These are phyloP conservation scores for Chrysoporthe puriensis DNA, from an alignment of 2,329 filamentous ascomycete species.

Conservation along the genomic window DNA sequence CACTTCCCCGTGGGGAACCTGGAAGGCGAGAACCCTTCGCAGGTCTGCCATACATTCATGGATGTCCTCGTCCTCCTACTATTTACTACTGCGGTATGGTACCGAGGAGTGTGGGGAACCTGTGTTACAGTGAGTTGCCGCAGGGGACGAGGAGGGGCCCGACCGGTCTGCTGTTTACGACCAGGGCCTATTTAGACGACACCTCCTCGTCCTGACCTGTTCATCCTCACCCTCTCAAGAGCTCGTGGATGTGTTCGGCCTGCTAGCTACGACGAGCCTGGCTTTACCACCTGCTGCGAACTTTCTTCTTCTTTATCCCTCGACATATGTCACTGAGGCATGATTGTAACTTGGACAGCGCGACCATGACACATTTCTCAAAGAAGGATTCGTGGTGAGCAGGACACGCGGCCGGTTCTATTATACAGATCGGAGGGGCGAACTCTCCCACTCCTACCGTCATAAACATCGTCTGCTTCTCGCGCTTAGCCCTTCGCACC, in stretches of 20 bases:
- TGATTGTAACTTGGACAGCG: too few species aligned
- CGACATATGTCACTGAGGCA: too few species aligned
- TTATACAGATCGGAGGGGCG: background rate
- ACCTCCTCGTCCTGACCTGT: too few species aligned
- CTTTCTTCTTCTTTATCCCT: too few species aligned
- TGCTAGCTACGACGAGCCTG: too few species aligned
- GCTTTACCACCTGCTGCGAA: too few species aligned
- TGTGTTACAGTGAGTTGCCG: background rate
- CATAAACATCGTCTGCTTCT: background rate
- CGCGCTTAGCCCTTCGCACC: background rate
- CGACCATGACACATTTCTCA: too few species aligned
- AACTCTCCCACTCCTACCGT: too few species aligned
- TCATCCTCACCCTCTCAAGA: too few species aligned
- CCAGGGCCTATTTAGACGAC: background rate
- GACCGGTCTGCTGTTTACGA: background rate
- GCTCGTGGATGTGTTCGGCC: too few species aligned
- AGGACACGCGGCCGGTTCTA: background rate
- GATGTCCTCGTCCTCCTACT: background rate
- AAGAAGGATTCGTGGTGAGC: too few species aligned
- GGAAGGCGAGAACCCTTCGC: background rate
- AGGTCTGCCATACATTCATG: background rate
- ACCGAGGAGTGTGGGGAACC: conserved; percentile 2
- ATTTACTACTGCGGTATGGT: background rate
- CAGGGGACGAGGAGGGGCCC: background rate
- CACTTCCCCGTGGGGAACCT: conserved; percentile 11